Conservation (phyloP, 2,329 filamentous ascomycete species). For the Colletotrichum sp. region DNA sequence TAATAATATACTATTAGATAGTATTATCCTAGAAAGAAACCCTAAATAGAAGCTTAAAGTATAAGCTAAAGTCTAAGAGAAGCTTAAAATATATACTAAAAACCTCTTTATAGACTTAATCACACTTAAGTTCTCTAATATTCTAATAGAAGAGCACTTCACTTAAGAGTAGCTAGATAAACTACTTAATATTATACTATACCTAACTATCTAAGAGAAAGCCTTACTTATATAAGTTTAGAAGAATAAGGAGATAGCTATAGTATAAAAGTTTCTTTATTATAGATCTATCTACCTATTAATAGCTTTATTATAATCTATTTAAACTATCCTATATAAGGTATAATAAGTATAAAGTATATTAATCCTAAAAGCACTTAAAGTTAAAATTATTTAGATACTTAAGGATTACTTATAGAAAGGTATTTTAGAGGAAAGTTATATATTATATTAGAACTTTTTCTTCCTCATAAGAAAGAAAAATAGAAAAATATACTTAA, state of each 20-base stretch:
- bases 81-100: no score
- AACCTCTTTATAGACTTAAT: no score
- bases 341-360: not conserved
- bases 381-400: not conserved
- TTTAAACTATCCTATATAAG: not conserved
- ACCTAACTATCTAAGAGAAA: not conserved
- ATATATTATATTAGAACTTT: not conserved
- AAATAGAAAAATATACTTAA: no score
- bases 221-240: not conserved
- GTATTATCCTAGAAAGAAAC: not conserved
- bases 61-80: no score
- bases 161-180: no score
- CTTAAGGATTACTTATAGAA: not conserved
- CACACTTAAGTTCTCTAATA: no score
- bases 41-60: not conserved
- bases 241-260: not conserved
- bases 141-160: no score
- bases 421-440: not conserved
- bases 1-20: not conserved
- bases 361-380: not conserved
- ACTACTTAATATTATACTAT: no score
- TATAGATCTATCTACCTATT: not conserved
- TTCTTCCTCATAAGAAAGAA: not conserved
- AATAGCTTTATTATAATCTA: not conserved
- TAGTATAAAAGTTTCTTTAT: not conserved